These are phyloP conservation scores for Aspergillus terreus DNA, from an alignment of 2,329 filamentous ascomycete genomes.

Conservation along the genomic window DNA sequence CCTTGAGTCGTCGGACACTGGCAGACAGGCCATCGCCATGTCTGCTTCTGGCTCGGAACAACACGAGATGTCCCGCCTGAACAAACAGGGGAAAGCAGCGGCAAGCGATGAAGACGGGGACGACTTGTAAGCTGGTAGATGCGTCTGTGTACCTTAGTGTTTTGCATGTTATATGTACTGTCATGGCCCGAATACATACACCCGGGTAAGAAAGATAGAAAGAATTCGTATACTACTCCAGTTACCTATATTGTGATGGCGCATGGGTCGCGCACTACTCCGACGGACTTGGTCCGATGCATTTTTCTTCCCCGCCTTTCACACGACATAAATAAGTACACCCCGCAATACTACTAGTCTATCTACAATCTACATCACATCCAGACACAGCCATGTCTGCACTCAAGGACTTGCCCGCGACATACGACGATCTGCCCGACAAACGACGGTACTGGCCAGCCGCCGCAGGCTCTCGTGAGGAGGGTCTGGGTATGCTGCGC, in stretches of 20 bases:
- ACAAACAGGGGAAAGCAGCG: conserved; percentile 21
- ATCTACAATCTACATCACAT: background rate
- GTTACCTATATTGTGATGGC: too few species aligned
- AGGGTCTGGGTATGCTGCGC: conserved; percentile 53
- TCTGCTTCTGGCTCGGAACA: conserved; percentile 50
- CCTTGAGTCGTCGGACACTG: conserved; percentile 79
- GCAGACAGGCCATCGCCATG: conserved; percentile 78
- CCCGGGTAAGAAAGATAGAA: background rate
- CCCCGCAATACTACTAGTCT: conserved; percentile 2
- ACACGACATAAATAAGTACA: background rate
- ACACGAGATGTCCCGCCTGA: conserved; percentile 53
- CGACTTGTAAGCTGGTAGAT: conserved; percentile 27
- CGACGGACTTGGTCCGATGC: conserved; percentile 14
- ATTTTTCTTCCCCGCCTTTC: background rate
- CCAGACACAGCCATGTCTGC: conserved; percentile 17
- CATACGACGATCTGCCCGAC: conserved; percentile 44
- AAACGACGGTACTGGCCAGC: conserved; percentile 49
- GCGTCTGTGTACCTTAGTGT: conserved; percentile 5
- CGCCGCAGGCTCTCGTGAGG: conserved; percentile 44
- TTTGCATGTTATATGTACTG: conserved; percentile 2
- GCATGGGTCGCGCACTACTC: background rate
- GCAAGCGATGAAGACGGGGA: conserved; percentile 27
- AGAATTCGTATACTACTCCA: background rate
- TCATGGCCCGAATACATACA: conserved; percentile 1
- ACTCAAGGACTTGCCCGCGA: conserved; percentile 25